Base-by-base conservation (phyloP, 768 basidiomycete genomes). In the Suillus decipiens region DNA sequence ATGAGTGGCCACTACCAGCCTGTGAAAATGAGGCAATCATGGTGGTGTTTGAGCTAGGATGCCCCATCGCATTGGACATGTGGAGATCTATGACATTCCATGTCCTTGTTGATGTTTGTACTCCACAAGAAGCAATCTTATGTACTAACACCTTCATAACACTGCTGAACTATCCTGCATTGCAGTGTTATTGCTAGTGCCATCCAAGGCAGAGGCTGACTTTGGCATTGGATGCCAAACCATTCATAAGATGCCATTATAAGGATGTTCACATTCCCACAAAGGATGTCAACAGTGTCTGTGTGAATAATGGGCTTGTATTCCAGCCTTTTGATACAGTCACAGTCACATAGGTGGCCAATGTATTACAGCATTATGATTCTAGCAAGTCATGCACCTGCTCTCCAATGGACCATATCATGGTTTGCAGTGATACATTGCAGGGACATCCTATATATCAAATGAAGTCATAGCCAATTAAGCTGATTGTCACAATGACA, bases 1-100 rank as follows among this genome's bases (percentile, higher is more conserved):
- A 81, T 41, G 84, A 85, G 59, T 82, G 81, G 82, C 84, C 83
- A 0, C 67, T 85, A 48, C 81, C 84, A 1, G 39, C 62, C 2
- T 39, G 69, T 19, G 34, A 19, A 6, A n/a, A 68, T 6, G 34
- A 61, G 12, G 73, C 74, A 0, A 69, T 77, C 61, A 68, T 67
- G 0, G 72, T 77, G 12, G 68, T 83, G 1, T 85, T 84, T 58
- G 82, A 84, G 64, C 65, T 83, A 4, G 63, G 67, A 12, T 76
- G 76, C 60, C 84, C 84, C 9, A 36, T 72, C 11, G 64, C 70
- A 9, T 82, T 84, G 64, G 67, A 72, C 7, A 71, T 78, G 60
- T 85, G 84, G 84, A 76, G 84, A 57, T 71, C 70, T 2, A 70
- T 71, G 36, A 83, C 82, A 6, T 79, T 76, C 61, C 66, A 67